Conservation (phyloP, 2,329 filamentous ascomycete species). For the Colletotrichum gloeosporioides region DNA sequence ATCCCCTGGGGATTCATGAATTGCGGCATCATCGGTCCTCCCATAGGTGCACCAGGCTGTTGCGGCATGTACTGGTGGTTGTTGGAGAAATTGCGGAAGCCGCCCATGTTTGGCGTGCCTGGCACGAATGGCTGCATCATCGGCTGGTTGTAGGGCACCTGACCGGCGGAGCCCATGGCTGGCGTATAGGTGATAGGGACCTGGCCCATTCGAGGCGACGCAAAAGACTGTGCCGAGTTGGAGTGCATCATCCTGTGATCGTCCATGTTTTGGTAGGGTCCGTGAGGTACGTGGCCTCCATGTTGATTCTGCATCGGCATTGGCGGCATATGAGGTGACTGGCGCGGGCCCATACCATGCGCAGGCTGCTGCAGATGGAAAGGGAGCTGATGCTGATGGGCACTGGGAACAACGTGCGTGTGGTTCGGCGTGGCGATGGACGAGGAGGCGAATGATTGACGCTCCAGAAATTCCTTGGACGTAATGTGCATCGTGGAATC, state of each 20-base stretch:
- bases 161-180: slow-evolving; percentile 71
- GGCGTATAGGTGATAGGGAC: slow-evolving; percentile 73
- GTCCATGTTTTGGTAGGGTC: slow-evolving; percentile 75
- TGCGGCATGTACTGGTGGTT: slow-evolving; percentile 75
- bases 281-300: slow-evolving; percentile 66
- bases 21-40: slow-evolving; percentile 79
- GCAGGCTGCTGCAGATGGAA: slow-evolving; percentile 80
- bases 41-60: slow-evolving; percentile 70
- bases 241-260: slow-evolving; percentile 90
- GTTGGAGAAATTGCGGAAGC: slow-evolving; percentile 74
- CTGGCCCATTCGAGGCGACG: slow-evolving; percentile 80
- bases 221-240: slow-evolving; percentile 82
- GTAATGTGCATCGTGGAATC: slow-evolving; percentile 69
- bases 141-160: slow-evolving; percentile 74
- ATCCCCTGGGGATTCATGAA: slow-evolving; percentile 79
- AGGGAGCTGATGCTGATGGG: slow-evolving; percentile 85
- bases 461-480: slow-evolving; percentile 82
- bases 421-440: slow-evolving; percentile 73
- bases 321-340: slow-evolving; percentile 77
- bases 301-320: slow-evolving; percentile 80
- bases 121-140: slow-evolving; percentile 76
- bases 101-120: slow-evolving; percentile 71
- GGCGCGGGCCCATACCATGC: slow-evolving; percentile 70
- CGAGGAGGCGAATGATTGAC: slow-evolving; percentile 59
- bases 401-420: slow-evolving; percentile 71